phyloP scores from a whole-genome alignment of 2,329 filamentous ascomycete species.

The Ophiosphaerella korrae region DNA sequence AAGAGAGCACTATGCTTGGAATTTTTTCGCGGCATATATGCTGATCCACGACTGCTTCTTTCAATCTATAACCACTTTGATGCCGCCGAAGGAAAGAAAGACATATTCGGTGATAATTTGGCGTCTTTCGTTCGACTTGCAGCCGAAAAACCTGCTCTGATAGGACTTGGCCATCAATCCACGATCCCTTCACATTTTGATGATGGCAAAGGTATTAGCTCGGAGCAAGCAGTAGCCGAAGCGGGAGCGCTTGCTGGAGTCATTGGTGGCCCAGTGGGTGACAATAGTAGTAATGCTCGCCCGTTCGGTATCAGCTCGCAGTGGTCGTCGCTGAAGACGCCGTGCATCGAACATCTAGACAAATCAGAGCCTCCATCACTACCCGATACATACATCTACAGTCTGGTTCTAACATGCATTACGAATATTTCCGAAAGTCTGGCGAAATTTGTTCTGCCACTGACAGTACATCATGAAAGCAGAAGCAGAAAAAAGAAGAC shows the following conservation, averaged over 20 bases:
- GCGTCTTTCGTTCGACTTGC: conserved; percentile 90
- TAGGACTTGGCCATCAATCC: conserved; percentile 87
- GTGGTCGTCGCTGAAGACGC: conserved; percentile 86
- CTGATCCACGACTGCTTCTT: conserved; percentile 77
- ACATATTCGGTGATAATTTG: conserved; percentile 80
- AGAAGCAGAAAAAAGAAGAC: conserved; percentile 48
- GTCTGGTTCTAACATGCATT: conserved; percentile 84
- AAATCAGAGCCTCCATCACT: conserved; percentile 82
- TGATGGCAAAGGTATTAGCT: conserved; percentile 61
- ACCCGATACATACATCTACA: conserved; percentile 94
- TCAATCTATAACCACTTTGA: conserved; percentile 84
- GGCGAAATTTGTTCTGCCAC: conserved; percentile 88
- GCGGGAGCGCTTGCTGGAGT: conserved; percentile 86
- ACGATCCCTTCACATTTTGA: conserved; percentile 73
- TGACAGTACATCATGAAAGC: conserved; percentile 81
- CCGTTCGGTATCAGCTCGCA: conserved; percentile 83
- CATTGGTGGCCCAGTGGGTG: conserved; percentile 72
- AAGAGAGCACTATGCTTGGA: conserved; percentile 91
- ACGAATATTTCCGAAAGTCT: conserved; percentile 89
- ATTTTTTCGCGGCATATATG: conserved; percentile 82
- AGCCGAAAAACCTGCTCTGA: conserved; percentile 85
- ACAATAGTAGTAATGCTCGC: conserved; percentile 62
- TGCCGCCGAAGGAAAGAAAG: conserved; percentile 70
- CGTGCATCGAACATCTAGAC: conserved; percentile 92
- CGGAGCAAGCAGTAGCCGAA: conserved; percentile 87